Conservation (phyloP, 2,329 filamentous ascomycete species). For the Alternaria arborescens region DNA sequence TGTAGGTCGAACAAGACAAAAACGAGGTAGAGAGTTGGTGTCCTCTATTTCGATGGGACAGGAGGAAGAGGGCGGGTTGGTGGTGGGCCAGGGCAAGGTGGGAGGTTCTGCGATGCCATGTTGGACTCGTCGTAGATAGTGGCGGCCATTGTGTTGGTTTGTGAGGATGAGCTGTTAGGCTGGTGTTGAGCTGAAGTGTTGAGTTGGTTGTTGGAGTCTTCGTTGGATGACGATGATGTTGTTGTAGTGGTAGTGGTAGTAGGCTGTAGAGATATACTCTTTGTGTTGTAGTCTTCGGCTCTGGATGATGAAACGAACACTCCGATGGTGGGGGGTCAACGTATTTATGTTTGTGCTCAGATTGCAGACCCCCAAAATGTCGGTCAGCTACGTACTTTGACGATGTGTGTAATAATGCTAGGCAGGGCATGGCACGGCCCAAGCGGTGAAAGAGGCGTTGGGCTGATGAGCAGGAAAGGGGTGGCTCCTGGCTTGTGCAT, state of each 20-base stretch:
- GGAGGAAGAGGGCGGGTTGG: constrained; percentile 59
- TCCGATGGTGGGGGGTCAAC: constrained; percentile 39
- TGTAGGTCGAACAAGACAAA: constrained; percentile 30
- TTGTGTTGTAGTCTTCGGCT: constrained; percentile 29
- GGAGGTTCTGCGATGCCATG: constrained; percentile 54
- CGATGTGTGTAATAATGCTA: constrained; percentile 52
- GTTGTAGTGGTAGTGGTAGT: constrained; percentile 13
- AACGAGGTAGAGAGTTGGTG: constrained; percentile 6
- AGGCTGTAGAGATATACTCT: constrained; percentile 26
- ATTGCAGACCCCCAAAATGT: constrained; percentile 49
- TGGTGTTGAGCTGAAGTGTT: constrained; percentile 15
- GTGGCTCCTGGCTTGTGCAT: constrained; percentile 50
- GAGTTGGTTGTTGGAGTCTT: constrained; percentile 14
- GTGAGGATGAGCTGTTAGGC: constrained; percentile 13
- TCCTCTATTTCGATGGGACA: constrained; percentile 54
- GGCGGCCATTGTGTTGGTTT: constrained; percentile 42
- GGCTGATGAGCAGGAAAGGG: constrained; percentile 51
- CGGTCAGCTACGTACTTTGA: constrained; percentile 53
- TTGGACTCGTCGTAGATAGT: constrained; percentile 50
- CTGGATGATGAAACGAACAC: constrained; percentile 47
- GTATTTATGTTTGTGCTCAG: constrained; percentile 53
- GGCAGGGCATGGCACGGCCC: constrained; percentile 48
- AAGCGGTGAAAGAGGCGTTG: constrained; percentile 53
- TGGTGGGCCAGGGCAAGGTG: constrained; percentile 59
- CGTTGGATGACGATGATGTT: constrained; percentile 12